A percentile compares a stretch with the other conserved stretches of the same genome.
phyloP scores from a whole-genome alignment of 495 filamentous ascomycete genomes.

The Aspergillus wentii region DNA sequence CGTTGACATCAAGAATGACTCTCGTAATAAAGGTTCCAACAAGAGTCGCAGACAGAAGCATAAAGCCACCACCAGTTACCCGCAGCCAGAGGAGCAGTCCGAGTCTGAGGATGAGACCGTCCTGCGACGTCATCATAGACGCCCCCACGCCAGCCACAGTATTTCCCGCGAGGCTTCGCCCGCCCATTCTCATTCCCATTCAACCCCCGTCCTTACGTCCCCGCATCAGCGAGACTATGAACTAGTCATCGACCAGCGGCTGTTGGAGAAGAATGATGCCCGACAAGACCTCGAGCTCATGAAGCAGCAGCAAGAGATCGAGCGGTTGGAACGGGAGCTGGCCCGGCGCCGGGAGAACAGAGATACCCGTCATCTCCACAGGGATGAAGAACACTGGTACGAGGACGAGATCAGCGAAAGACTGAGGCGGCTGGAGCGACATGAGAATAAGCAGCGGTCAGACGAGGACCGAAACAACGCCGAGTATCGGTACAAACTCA shows the following conservation, averaged over 20 bases:
- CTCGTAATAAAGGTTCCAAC: conserved; percentile 15
- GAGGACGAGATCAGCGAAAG: conserved; percentile 34
- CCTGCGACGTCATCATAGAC: conserved; percentile 13
- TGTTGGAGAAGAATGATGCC: conserved; percentile 31
- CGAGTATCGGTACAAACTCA: conserved; percentile 23
- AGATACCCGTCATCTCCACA: conserved; percentile 10
- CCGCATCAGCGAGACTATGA: conserved; percentile 30
- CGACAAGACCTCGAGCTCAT: conserved; percentile 37
- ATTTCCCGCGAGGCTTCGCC: conserved; percentile 15
- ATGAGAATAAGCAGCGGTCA: conserved; percentile 26
- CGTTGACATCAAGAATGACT: conserved; percentile 31
- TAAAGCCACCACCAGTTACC: conserved; percentile 8
- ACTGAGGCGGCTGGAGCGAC: conserved; percentile 25
- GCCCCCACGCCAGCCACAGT: conserved; percentile 15
- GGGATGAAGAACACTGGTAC: conserved; percentile 31
- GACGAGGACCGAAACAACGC: conserved; percentile 28
- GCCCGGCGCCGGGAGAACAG: conserved; percentile 22
- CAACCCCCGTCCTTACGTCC: too few relatives aligned
- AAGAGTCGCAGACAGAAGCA: conserved; percentile 13
- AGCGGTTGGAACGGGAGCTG: conserved; percentile 39
- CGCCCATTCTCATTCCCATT: too few relatives aligned
- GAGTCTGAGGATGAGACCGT: conserved; percentile 31
- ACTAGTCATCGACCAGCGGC: conserved; percentile 29
- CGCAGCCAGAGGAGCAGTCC: conserved; percentile 9
- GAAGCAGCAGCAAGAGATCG: conserved; percentile 40